Evolutionary conservation across 805 yeast species (phyloP).

Genomic region (Yarrowia bubula): DNA sequence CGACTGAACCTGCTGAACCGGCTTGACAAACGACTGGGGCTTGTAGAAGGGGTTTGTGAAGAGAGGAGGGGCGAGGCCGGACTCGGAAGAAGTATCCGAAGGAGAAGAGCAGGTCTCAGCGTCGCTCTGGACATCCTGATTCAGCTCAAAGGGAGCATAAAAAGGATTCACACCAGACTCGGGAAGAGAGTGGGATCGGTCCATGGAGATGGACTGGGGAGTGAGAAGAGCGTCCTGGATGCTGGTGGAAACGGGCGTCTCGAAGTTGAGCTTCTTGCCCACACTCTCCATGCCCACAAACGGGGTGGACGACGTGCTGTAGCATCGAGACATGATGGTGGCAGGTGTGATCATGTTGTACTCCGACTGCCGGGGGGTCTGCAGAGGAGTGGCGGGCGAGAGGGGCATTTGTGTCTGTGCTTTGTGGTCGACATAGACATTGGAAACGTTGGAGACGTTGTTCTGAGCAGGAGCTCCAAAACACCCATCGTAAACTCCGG

Average conservation of each 20-base stretch:
- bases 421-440: too few relatives aligned
- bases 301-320: not conserved
- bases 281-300: constrained; percentile 6
- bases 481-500: too few relatives aligned
- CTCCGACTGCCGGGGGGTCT: not conserved
- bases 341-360: constrained; percentile 11
- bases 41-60: constrained; percentile 23
- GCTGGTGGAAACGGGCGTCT: not conserved
- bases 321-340: constrained; percentile 9
- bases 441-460: too few relatives aligned
- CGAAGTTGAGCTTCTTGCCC: constrained; percentile 9
- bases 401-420: not conserved
- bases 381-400: not conserved
- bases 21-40: constrained; percentile 12
- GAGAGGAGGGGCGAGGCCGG: not conserved
- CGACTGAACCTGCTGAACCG: too few relatives aligned
- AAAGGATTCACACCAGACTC: constrained; percentile 17
- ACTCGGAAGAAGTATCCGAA: not conserved
- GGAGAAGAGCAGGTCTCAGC: not conserved
- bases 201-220: constrained; percentile 18
- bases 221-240: not conserved
- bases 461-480: too few relatives aligned
- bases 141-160: constrained; percentile 5
- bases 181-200: constrained; percentile 10
- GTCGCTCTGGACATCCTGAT: not conserved